Evolutionary conservation across 1,139 yeast species (phyloP).

Genomic region (Geotrichum australiense): DNA sequence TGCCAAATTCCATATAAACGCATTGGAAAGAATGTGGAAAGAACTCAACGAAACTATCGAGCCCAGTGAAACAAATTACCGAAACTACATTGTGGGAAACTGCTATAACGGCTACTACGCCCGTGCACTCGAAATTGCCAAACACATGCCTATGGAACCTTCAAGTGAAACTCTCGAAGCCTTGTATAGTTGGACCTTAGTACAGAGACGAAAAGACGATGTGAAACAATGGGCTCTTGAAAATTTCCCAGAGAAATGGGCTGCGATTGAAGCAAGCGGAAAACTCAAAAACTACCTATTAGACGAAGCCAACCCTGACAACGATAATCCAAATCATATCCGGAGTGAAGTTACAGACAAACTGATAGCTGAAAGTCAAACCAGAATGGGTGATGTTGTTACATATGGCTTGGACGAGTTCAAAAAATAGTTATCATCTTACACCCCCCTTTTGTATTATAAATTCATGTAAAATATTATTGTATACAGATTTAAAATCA

Average conservation of each 20-base stretch:
- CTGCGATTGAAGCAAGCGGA: conserved; percentile 36
- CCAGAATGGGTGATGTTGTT: too few species aligned
- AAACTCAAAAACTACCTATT: conserved; percentile 34
- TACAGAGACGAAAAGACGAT: conserved; percentile 41
- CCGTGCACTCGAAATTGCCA: conserved; percentile 50
- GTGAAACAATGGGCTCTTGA: conserved; percentile 50
- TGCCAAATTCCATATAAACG: conserved; percentile 51
- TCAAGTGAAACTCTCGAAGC: conserved; percentile 47
- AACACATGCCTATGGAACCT: conserved; percentile 44
- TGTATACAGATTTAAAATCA: too few species aligned
- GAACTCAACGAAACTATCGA: conserved; percentile 46
- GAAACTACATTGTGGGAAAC: conserved; percentile 64
- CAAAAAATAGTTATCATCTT: too few species aligned
- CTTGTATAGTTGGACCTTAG: conserved; percentile 56
- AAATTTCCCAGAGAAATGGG: conserved; percentile 45
- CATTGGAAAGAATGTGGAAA: conserved; percentile 60
- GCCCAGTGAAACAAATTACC: conserved; percentile 51
- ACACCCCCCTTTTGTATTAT: too few species aligned
- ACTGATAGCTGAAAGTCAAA: conserved; percentile 10
- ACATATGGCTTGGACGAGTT: too few species aligned
- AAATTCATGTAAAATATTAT: too few species aligned
- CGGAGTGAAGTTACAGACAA: conserved; percentile 19
- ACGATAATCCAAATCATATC: conserved; percentile 27
- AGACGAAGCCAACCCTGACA: conserved; percentile 26
- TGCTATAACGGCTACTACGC: conserved; percentile 60